Evolutionary conservation across 306 rosid genomes (phyloP).

Genomic region (Prunus mira): DNA sequence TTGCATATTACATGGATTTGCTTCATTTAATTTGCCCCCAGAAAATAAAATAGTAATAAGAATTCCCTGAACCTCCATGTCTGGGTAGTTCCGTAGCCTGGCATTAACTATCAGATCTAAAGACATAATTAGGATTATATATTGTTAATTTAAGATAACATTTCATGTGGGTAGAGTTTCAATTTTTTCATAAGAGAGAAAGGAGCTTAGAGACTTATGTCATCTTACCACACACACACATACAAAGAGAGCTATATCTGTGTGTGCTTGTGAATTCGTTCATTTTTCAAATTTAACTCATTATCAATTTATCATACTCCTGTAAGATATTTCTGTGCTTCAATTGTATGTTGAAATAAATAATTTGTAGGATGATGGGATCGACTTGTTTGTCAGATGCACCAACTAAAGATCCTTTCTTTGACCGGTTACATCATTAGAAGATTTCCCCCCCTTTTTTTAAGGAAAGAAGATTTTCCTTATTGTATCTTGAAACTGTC

Average conservation of each 20-base stretch:
- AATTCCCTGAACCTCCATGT: background rate
- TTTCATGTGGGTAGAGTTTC: background rate
- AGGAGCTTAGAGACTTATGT: background rate
- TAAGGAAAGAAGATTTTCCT: background rate
- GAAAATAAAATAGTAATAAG: background rate
- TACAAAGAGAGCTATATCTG: background rate
- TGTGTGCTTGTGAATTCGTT: background rate
- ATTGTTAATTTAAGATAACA: background rate
- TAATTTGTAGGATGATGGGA: background rate
- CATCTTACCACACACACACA: background rate
- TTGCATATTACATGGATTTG: background rate
- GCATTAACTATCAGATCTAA: background rate
- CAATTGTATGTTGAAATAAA: background rate
- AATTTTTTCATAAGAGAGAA: background rate
- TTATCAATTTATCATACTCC: background rate
- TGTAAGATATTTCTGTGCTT: background rate
- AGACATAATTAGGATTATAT: background rate
- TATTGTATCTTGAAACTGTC: background rate
- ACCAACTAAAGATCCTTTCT: constrained; percentile 10
- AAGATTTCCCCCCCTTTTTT: no score
- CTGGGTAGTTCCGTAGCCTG: background rate
- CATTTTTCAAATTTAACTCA: background rate
- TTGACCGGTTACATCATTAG: background rate
- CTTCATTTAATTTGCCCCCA: background rate
- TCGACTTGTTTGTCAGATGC: background rate